Conservation (phyloP, 2,329 filamentous ascomycete genomes). For the Endoconidiophora laricicola region DNA sequence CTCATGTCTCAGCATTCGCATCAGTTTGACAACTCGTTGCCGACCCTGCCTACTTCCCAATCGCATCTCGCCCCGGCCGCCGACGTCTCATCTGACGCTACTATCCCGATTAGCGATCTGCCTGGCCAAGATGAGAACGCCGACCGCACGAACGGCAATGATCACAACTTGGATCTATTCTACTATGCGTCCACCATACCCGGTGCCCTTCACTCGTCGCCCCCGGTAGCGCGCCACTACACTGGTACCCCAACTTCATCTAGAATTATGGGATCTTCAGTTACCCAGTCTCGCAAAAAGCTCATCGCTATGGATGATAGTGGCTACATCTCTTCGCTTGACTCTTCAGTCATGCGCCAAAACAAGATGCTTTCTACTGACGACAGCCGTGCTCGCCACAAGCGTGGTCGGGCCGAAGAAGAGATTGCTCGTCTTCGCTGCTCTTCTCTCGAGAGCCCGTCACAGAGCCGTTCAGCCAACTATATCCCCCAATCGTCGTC, state of each 20-base stretch:
- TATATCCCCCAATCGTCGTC: slow-evolving; percentile 47
- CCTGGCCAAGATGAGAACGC: slow-evolving; percentile 34
- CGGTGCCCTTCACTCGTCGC: slow-evolving; percentile 71
- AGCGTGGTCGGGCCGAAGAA: slow-evolving; percentile 82
- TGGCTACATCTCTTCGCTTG: slow-evolving; percentile 90
- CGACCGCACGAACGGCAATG: slow-evolving; percentile 27
- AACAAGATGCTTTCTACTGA: slow-evolving; percentile 58
- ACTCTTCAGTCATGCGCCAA: slow-evolving; percentile 71
- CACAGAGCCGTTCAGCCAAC: slow-evolving; percentile 43
- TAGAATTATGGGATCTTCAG: slow-evolving; percentile 45
- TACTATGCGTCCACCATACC: slow-evolving; percentile 51
- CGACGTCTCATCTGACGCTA: slow-evolving; percentile 62
- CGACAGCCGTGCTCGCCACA: slow-evolving; percentile 61
- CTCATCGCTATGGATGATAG: slow-evolving; percentile 71
- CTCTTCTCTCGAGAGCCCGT: slow-evolving; percentile 86
- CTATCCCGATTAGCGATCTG: slow-evolving; percentile 54
- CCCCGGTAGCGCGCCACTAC: slow-evolving; percentile 51
- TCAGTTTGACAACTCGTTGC: slow-evolving; percentile 16
- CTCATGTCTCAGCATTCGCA: slow-evolving; percentile 6
- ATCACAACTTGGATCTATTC: slow-evolving; percentile 20
- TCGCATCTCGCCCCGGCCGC: slow-evolving; percentile 24
- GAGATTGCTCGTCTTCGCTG: slow-evolving; percentile 87
- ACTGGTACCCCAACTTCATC: slow-evolving; percentile 58
- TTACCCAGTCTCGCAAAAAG: slow-evolving; percentile 53
- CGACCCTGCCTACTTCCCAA: slow-evolving; percentile 25